phyloP scores from a whole-genome alignment of 768 basidiomycete species.

The Coprinopsis strossmayeri region DNA sequence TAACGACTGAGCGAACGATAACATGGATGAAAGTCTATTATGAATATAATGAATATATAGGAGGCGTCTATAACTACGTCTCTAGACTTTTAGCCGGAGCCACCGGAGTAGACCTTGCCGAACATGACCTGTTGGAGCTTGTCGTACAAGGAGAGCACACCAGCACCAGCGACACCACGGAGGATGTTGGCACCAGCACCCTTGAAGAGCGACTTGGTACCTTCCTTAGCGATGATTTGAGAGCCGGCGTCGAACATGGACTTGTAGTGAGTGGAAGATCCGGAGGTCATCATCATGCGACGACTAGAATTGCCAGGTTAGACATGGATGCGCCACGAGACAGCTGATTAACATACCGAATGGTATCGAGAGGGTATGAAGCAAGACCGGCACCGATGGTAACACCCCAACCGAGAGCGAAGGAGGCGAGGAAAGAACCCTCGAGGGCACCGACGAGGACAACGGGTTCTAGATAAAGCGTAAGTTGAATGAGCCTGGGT shows the following conservation, averaged over 20 bases:
- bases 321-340: constrained; percentile 8
- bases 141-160: constrained; percentile 98
- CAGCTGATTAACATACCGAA: constrained; percentile 66
- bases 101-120: constrained; percentile 99
- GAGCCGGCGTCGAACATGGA: constrained; percentile 96
- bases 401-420: constrained; percentile 97
- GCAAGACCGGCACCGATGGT: constrained; percentile 99
- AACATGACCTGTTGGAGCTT: constrained; percentile 95
- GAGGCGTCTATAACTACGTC: neutral
- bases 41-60: constrained; percentile 5
- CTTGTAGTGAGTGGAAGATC: constrained; percentile 94
- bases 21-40: constrained; percentile 3
- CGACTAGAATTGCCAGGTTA: constrained; percentile 52
- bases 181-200: constrained; percentile 95
- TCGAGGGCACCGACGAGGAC: constrained; percentile 93
- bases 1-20: neutral
- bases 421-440: constrained; percentile 96
- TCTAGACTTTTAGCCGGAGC: constrained; percentile 15
- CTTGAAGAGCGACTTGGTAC: constrained; percentile 94
- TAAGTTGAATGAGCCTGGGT: neutral
- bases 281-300: constrained; percentile 99
- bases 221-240: constrained; percentile 95
- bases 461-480: constrained; percentile 68
- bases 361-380: constrained; percentile 91
- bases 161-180: constrained; percentile 99